Percentiles rank a stretch among this genome's conserved stretches.
phyloP scores from a whole-genome alignment of 2,329 filamentous ascomycete species.

The Aspergillus hiratsukae region DNA sequence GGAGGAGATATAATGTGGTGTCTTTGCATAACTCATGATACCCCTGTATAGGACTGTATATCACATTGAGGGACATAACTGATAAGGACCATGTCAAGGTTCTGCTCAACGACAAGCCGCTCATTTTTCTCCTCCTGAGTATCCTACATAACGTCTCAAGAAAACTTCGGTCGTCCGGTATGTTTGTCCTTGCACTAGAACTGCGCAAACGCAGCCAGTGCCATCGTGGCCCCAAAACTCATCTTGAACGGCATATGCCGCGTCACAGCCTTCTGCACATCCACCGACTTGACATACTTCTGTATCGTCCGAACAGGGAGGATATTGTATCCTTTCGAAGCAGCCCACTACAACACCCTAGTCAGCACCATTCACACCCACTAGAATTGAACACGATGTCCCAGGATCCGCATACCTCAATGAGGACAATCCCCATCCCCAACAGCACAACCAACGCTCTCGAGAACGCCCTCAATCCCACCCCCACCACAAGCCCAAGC shows the following conservation, averaged over 20 bases:
- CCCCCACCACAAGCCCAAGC: constrained; percentile 39
- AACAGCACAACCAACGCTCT: constrained; percentile 41
- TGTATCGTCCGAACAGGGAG: constrained; percentile 40
- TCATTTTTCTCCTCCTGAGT: not conserved
- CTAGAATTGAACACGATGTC: not conserved
- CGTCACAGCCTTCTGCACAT: constrained; percentile 35
- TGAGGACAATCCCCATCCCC: constrained; percentile 40
- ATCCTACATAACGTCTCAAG: not conserved
- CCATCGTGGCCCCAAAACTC: constrained; percentile 44
- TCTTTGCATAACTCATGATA: constrained; percentile 29
- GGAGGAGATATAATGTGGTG: constrained; percentile 1
- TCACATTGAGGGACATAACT: not conserved
- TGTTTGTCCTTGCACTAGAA: constrained; percentile 20
- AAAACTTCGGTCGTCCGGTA: not conserved
- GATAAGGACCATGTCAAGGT: not conserved
- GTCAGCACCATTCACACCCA: not conserved
- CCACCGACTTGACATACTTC: constrained; percentile 37
- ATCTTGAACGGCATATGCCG: constrained; percentile 43
- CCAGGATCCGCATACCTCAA: constrained; percentile 34
- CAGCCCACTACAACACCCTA: constrained; percentile 35
- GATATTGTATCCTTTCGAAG: constrained; percentile 44
- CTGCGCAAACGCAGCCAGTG: constrained; percentile 43
- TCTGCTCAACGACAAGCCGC: not conserved
- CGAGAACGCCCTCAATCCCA: constrained; percentile 43
- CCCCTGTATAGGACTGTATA: constrained; percentile 21